These are phyloP conservation scores for Yamadazyma akitaensis DNA, from an alignment of 805 yeast genomes.

Conservation along the genomic window DNA sequence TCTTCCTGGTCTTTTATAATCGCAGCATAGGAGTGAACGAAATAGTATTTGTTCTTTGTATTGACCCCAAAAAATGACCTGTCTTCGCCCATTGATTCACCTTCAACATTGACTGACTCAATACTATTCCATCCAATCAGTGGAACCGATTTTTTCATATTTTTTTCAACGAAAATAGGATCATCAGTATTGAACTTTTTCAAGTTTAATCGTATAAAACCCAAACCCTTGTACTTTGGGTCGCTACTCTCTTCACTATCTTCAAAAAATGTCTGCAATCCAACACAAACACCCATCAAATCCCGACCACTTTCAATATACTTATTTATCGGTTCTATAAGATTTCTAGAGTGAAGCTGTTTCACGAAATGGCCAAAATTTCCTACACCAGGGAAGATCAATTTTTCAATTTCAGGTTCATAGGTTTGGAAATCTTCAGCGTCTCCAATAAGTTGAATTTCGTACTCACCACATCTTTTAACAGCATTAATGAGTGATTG, in stretches of 20 bases:
- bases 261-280: constrained; percentile 79
- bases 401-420: constrained; percentile 45
- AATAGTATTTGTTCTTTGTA: constrained; percentile 74
- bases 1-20: constrained; percentile 39
- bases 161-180: constrained; percentile 20
- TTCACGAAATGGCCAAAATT: constrained; percentile 92
- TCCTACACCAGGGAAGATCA: constrained; percentile 96
- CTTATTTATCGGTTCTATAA: constrained; percentile 60
- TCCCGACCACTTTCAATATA: constrained; percentile 79
- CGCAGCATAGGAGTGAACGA: constrained; percentile 93
- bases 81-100: constrained; percentile 20
- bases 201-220: constrained; percentile 46
- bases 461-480: constrained; percentile 64
- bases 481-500: constrained; percentile 88
- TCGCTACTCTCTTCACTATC: constrained; percentile 71
- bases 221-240: constrained; percentile 54
- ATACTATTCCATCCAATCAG: constrained; percentile 93
- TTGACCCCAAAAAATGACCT: constrained; percentile 57
- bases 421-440: constrained; percentile 49
- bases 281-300: constrained; percentile 97
- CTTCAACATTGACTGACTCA: constrained; percentile 20
- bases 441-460: constrained; percentile 57
- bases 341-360: constrained; percentile 56
- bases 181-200: constrained; percentile 53
- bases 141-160: constrained; percentile 76